Conservation (phyloP, 495 filamentous ascomycete species). For the Neurospora sp. region DNA sequence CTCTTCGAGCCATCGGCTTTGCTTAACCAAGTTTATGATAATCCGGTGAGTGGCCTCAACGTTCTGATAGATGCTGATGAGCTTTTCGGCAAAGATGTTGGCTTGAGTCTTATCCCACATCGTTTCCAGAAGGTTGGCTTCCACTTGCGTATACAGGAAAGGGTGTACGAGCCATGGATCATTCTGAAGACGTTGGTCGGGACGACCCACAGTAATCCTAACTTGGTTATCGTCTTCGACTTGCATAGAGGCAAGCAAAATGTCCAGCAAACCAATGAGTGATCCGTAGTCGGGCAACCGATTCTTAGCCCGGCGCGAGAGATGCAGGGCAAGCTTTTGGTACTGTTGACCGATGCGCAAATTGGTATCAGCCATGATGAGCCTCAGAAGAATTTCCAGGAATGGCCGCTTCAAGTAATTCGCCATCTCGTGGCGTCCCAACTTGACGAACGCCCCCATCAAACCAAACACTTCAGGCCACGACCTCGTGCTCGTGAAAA, state of each 20-base stretch:
- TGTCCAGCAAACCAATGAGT: constrained; percentile 46
- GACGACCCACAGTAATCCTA: background rate
- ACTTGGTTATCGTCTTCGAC: constrained; percentile 1
- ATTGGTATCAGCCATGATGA: constrained; percentile 50
- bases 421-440: constrained; percentile 44
- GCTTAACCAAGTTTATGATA: constrained; percentile 29
- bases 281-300: constrained; percentile 41
- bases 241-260: constrained; percentile 37
- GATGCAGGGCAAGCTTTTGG: constrained; percentile 26
- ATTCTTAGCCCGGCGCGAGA: constrained; percentile 39
- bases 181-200: constrained; percentile 15
- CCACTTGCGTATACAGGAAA: constrained; percentile 26
- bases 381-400: constrained; percentile 46
- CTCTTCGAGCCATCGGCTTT: constrained; percentile 23
- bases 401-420: constrained; percentile 46
- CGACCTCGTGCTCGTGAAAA: constrained; percentile 46
- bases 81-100: constrained; percentile 41
- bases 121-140: constrained; percentile 32
- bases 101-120: constrained; percentile 26
- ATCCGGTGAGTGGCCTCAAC: constrained; percentile 30
- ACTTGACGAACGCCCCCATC: constrained; percentile 46
- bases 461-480: constrained; percentile 79
- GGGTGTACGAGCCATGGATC: constrained; percentile 9
- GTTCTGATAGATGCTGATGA: constrained; percentile 41
- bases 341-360: constrained; percentile 33